Evolutionary conservation across 306 rosid species (phyloP), one percentile per base, ranked within the genome.

Genomic region (Rosa rugosa): DNA sequence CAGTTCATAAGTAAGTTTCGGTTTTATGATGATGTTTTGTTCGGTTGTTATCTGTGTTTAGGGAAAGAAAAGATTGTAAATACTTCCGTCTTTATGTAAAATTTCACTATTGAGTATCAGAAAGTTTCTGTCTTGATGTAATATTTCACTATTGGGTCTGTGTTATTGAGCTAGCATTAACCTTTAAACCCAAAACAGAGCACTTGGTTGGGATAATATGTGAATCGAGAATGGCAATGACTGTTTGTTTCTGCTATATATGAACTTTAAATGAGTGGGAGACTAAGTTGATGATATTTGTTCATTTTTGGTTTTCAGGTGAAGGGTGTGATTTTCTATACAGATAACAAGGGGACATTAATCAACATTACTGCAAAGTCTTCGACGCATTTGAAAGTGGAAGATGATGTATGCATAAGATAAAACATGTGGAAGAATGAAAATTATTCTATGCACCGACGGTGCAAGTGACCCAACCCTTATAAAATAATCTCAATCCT

Each of bases 351-450:
- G 81, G 98, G 99, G 54, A 98, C 99, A 49, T 83, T 89, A 82
- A 93, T 95, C 56, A 94, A 95, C 85, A 91, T 90, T 74, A 85
- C 90, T 49, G 92, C 97, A 11, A 95, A 95, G 83, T 95, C 98
- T 22, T 85, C 96, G 0, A 96, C 99, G 12, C 91, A 89, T 82
- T 90, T 95, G 90, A 97, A 97, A 4, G 45, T 93, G 62, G 86
- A 82, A 76, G 99, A 93, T 89, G 93, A 9, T 80, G 89, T 73
- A 87, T 90, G 79, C 89, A 86, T 83, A 87, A 53, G 82, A 82
- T 93, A 80, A 92, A 80, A 82, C 89, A 86, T 72, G 96, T 95
- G n/a, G n/a, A n/a, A n/a, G n/a, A n/a, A n/a, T n/a, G n/a, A n/a
- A n/a, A n/a, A n/a, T n/a, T n/a, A n/a, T n/a, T n/a, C n/a, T n/a